These are phyloP conservation scores for Calonectria honghensis DNA, from an alignment of 2,329 filamentous ascomycete species.

Conservation along the genomic window DNA sequence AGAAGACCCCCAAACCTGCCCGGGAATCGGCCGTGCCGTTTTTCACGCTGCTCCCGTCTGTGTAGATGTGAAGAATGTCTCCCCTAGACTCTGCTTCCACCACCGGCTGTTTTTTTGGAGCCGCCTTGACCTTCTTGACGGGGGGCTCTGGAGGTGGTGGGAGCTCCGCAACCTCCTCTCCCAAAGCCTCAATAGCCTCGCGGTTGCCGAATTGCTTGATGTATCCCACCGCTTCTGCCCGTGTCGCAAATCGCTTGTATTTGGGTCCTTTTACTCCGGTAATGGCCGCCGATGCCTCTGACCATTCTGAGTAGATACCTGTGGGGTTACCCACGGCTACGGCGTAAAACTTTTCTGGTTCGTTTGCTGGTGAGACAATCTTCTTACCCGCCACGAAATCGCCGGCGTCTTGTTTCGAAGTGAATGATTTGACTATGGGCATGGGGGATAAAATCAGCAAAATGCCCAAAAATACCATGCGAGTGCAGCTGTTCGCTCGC, in stretches of 20 bases:
- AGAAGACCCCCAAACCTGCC: slow-evolving; percentile 79
- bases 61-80: slow-evolving; percentile 69
- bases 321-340: slow-evolving; percentile 76
- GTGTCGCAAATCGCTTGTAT: slow-evolving; percentile 81
- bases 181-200: slow-evolving; percentile 65
- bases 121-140: slow-evolving; percentile 51
- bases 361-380: slow-evolving; percentile 61
- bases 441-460: slow-evolving; percentile 36
- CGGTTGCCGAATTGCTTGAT: slow-evolving; percentile 72
- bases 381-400: slow-evolving; percentile 81
- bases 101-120: slow-evolving; percentile 54
- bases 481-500: neutral
- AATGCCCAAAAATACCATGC: neutral
- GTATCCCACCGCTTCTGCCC: slow-evolving; percentile 85
- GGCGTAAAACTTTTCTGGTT: slow-evolving; percentile 73
- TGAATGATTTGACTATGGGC: slow-evolving; percentile 86
- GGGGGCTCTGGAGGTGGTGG: slow-evolving; percentile 48
- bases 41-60: slow-evolving; percentile 76
- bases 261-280: slow-evolving; percentile 81
- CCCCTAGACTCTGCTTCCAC: slow-evolving; percentile 37
- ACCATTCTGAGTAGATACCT: slow-evolving; percentile 80
- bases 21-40: slow-evolving; percentile 74
- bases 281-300: slow-evolving; percentile 82
- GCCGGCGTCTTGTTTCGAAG: slow-evolving; percentile 83
- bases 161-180: slow-evolving; percentile 54